phyloP scores from a whole-genome alignment of 768 basidiomycete species.

The Candolleomyces aberdarensis region DNA sequence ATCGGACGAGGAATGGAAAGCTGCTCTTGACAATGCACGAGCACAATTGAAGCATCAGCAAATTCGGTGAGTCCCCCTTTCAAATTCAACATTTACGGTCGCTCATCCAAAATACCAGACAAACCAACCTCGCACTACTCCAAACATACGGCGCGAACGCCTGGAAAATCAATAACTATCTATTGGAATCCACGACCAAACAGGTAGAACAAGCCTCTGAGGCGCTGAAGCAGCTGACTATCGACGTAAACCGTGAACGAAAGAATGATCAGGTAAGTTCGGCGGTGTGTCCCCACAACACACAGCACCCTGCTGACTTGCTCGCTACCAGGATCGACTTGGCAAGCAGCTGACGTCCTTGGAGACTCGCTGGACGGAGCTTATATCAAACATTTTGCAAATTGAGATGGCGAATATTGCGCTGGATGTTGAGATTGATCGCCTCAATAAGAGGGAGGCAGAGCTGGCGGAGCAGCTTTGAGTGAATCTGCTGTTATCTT shows the following conservation, averaged over 20 bases:
- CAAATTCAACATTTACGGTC: not conserved
- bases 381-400: slow-evolving; percentile 87
- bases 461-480: slow-evolving; percentile 50
- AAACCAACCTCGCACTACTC: slow-evolving; percentile 77
- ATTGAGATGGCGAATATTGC: slow-evolving; percentile 95
- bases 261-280: slow-evolving; percentile 76
- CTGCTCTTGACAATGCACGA: slow-evolving; percentile 70
- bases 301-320: not conserved
- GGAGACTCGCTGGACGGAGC: slow-evolving; percentile 90
- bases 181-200: slow-evolving; percentile 74
- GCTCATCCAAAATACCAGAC: slow-evolving; percentile 38
- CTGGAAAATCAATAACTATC: slow-evolving; percentile 89
- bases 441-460: slow-evolving; percentile 54
- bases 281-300: not conserved
- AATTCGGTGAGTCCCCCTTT: slow-evolving; percentile 53
- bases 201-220: slow-evolving; percentile 72
- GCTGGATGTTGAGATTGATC: slow-evolving; percentile 75
- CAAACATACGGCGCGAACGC: slow-evolving; percentile 89
- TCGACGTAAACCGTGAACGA: slow-evolving; percentile 83
- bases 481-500: slow-evolving; percentile 10
- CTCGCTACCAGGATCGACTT: slow-evolving; percentile 55
- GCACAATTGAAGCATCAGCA: slow-evolving; percentile 85
- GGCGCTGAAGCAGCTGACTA: slow-evolving; percentile 71
- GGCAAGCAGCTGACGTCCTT: slow-evolving; percentile 78
- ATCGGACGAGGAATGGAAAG: slow-evolving; percentile 75